These are phyloP conservation scores for Cylindricascospora bacillispora DNA, from an alignment of 1,139 yeast species.

Conservation along the genomic window DNA sequence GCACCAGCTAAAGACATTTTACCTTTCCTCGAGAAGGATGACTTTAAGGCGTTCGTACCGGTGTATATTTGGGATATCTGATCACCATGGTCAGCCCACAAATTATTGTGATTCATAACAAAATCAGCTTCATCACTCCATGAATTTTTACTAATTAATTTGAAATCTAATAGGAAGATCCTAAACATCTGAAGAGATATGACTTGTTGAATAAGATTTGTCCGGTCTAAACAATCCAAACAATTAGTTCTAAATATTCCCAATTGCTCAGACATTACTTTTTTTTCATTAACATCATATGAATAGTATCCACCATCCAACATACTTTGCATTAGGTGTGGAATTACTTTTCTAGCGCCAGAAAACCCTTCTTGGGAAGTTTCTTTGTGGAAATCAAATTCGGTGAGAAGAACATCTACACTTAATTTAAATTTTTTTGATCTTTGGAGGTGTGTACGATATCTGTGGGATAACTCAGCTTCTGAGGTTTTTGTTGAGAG, in stretches of 20 bases:
- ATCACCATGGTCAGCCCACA: slow-evolving; percentile 99
- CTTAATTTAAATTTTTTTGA: slow-evolving; percentile 27
- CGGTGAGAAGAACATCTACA: slow-evolving; percentile 50
- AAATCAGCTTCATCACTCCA: slow-evolving; percentile 33
- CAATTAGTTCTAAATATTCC: slow-evolving; percentile 92
- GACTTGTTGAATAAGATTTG: slow-evolving; percentile 85
- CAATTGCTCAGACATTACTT: slow-evolving; percentile 56
- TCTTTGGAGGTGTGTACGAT: slow-evolving; percentile 37
- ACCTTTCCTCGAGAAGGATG: slow-evolving; percentile 87
- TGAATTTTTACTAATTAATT: slow-evolving; percentile 25
- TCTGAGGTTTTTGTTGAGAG: slow-evolving; percentile 73
- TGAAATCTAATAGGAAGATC: slow-evolving; percentile 43
- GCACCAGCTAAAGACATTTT: slow-evolving; percentile 97
- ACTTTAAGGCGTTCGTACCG: slow-evolving; percentile 91
- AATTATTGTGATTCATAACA: slow-evolving; percentile 53
- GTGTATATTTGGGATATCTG: slow-evolving; percentile 93
- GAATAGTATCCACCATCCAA: slow-evolving; percentile 73
- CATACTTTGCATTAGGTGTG: slow-evolving; percentile 49
- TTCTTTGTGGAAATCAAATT: slow-evolving; percentile 89
- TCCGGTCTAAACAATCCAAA: slow-evolving; percentile 88
- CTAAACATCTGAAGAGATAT: slow-evolving; percentile 57
- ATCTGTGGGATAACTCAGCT: slow-evolving; percentile 56
- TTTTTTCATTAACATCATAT: slow-evolving; percentile 38
- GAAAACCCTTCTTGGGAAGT: slow-evolving; percentile 82
- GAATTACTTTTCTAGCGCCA: slow-evolving; percentile 62